Evolutionary conservation across 139 green algal species (phyloP), one percentile per base, ranked within the genome.

Genomic region (Chlorella sp.): DNA sequence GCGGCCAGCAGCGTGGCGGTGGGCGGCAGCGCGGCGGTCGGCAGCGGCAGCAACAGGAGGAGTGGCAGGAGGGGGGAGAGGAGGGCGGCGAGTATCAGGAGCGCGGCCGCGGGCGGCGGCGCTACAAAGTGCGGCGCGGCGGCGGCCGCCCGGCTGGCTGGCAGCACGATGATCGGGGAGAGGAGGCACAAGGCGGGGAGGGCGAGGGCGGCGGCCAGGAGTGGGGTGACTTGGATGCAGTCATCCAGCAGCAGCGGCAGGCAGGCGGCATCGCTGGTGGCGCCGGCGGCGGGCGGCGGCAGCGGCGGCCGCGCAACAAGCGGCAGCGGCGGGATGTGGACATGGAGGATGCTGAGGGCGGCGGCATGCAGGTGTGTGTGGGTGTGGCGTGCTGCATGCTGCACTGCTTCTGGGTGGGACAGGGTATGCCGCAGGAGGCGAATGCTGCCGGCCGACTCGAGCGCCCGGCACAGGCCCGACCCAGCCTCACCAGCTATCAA

Each of bases 341-440:
- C 4, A 90, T 90, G 87, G 68, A 5, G 25, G 87, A 88, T 75
- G 86, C 82, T 20, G 82, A 85, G 57, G 82, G 56, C 26, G 70
- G 51, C 23, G 39, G 41, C 38, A 11, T 39, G 21, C 16, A 25
- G 44, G 79, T 56, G 44, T 15, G 21, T 38, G 62, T 51, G 63
- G 63, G 28, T 60, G 11, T 55, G 44, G 7, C 7, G 44, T 7
- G 44, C 7, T 55, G 44, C 7, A 11, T 55, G 44, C 44, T 11
- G 21, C 21, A 11, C 30, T 11, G 39, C 1, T 23, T 2, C 36
- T 0, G 0, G 4, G 1, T 57, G 23, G 25, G 26, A 60, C 57
- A 41, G 13, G 26, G 16, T 47, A 13, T 57, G 69, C 16, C 1
- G 36, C 1, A 55, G 44, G 44, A 55, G 44, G 7, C 7, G 44